These are phyloP conservation scores for Iris pallida DNA, from an alignment of 116 monocot species.

Conservation along the genomic window DNA sequence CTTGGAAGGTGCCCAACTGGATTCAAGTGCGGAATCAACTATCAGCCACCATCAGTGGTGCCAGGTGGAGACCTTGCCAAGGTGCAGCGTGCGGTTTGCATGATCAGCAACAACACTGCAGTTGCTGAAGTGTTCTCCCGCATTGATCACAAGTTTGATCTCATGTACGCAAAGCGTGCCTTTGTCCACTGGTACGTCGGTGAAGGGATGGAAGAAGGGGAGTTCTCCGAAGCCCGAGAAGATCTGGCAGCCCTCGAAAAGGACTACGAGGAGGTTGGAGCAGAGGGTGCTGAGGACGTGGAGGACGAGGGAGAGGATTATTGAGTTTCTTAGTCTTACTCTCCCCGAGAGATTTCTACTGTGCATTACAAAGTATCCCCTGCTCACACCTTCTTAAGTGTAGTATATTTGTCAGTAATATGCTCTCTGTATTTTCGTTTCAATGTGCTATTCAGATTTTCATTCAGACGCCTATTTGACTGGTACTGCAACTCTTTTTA, in stretches of 20 bases:
- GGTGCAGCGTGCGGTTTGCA: constrained; percentile 26
- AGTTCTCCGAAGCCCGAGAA: constrained; percentile 26
- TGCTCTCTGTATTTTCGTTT: too few relatives aligned
- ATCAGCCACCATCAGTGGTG: constrained; percentile 18
- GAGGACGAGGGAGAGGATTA: constrained; percentile 18
- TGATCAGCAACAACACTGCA: constrained; percentile 26
- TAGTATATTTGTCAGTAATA: too few relatives aligned
- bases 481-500: too few relatives aligned
- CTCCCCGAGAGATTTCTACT: too few relatives aligned
- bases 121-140: constrained; percentile 22
- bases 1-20: constrained; percentile 20
- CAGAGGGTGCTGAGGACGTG: constrained; percentile 9
- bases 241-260: constrained; percentile 25
- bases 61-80: constrained; percentile 22
- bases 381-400: too few relatives aligned
- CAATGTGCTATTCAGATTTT: too few relatives aligned
- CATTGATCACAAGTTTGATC: constrained; percentile 23
- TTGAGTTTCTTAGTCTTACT: constrained; percentile 1
- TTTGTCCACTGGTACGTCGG: constrained; percentile 27
- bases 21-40: constrained; percentile 32
- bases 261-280: constrained; percentile 25
- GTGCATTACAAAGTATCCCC: too few relatives aligned
- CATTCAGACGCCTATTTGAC: too few relatives aligned
- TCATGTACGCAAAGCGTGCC: constrained; percentile 23
- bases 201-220: constrained; percentile 25